These are phyloP conservation scores for Calendula officinalis DNA, from an alignment of 129 eudicot species.

Conservation along the genomic window DNA sequence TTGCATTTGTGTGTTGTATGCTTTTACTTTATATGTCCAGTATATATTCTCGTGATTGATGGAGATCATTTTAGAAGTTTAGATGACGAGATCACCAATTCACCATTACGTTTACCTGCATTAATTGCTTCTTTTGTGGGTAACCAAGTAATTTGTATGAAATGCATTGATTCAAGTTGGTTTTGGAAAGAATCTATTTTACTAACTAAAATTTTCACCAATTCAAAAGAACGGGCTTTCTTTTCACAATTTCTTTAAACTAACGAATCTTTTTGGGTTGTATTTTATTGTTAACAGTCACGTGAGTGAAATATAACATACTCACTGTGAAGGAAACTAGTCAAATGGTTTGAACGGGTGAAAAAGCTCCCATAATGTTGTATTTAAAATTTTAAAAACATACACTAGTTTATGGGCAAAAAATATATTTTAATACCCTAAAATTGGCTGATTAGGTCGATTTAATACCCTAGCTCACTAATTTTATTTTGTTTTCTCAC, in stretches of 20 bases:
- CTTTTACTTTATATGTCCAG: constrained; percentile 21
- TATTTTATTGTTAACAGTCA: too few species aligned
- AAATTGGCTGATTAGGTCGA: too few species aligned
- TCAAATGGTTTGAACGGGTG: too few species aligned
- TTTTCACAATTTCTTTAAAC: neutral
- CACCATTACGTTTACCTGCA: constrained; percentile 49
- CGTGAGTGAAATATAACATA: too few species aligned
- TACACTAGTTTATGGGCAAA: too few species aligned
- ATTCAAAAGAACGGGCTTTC: neutral
- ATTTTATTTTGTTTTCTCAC: too few species aligned
- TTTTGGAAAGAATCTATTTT: neutral
- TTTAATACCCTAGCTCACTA: too few species aligned
- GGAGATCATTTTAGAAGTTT: constrained; percentile 13
- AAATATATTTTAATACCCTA: too few species aligned
- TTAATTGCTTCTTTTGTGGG: constrained; percentile 33
- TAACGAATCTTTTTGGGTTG: too few species aligned
- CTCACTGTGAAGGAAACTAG: too few species aligned
- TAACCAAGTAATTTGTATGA: constrained; percentile 8
- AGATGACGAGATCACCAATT: constrained; percentile 34
- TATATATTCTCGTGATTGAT: constrained; percentile 20
- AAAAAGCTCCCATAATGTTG: too few species aligned
- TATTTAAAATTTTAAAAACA: too few species aligned
- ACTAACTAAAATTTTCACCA: neutral
- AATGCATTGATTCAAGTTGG: constrained; percentile 3
- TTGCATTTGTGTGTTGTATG: constrained; percentile 14